phyloP scores from a whole-genome alignment of 1,284 basidiomycete genomes.

The Rhodotorula sp. region DNA sequence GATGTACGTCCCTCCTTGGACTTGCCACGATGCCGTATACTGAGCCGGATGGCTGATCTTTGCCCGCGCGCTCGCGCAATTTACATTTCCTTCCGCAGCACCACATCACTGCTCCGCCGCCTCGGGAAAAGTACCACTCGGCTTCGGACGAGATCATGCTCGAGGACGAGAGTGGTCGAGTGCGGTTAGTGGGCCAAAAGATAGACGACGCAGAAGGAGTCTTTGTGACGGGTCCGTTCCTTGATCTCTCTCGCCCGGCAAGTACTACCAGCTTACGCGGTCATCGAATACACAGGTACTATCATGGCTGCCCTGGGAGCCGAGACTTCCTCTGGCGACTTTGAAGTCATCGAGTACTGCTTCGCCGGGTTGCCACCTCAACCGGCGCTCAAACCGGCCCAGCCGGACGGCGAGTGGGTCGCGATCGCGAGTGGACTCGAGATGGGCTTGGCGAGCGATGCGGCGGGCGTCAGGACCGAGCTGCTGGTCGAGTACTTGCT shows the following conservation, averaged over 20 bases:
- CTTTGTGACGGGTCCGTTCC: conserved; percentile 67
- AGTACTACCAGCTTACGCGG: neutral
- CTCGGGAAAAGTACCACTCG: conserved; percentile 70
- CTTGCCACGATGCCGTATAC: neutral
- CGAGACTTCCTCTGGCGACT: conserved; percentile 85
- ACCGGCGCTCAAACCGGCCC: conserved; percentile 44
- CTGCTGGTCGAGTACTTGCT: conserved; percentile 82
- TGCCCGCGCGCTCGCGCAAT: too few relatives aligned
- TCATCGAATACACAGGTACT: conserved; percentile 56
- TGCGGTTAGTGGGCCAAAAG: conserved; percentile 75
- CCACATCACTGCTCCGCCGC: conserved; percentile 80
- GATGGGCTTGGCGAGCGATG: conserved; percentile 58
- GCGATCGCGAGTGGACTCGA: conserved; percentile 81
- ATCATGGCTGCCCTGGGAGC: conserved; percentile 86
- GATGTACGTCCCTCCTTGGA: conserved; percentile 62
- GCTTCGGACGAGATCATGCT: conserved; percentile 78
- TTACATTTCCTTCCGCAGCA: conserved; percentile 57
- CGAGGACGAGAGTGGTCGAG: conserved; percentile 92
- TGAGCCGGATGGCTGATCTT: neutral
- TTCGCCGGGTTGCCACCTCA: conserved; percentile 77
- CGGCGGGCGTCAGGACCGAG: conserved; percentile 69
- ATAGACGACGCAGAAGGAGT: conserved; percentile 53
- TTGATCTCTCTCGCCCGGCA: neutral
- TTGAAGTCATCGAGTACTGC: conserved; percentile 89
- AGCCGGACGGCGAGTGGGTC: conserved; percentile 64